Percentiles rank a stretch among this genome's conserved stretches.
Evolutionary conservation across 805 yeast species (phyloP).

Genomic region (Candida stauntonica): DNA sequence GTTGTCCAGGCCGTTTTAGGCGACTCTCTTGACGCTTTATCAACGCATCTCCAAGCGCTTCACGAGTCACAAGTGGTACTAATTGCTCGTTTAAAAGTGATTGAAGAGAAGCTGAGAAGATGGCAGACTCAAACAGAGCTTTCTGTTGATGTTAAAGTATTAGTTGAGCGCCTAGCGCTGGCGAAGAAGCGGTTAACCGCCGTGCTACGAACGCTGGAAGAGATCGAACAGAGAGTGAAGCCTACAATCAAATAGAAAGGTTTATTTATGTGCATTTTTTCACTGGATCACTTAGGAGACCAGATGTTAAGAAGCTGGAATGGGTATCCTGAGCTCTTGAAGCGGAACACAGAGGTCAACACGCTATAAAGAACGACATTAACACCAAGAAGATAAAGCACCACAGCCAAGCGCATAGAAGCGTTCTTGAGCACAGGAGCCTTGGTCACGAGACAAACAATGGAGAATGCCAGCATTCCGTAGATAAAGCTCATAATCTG

Average conservation of each 20-base stretch:
- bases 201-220: conserved; percentile 28
- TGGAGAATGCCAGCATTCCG: conserved; percentile 58
- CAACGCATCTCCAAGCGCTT: conserved; percentile 46
- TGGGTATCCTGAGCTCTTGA: conserved; percentile 78
- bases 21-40: conserved; percentile 47
- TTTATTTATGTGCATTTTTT: neutral
- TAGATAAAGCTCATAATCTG: conserved; percentile 76
- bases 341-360: conserved; percentile 58
- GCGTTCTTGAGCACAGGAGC: conserved; percentile 46
- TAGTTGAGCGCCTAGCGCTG: conserved; percentile 23
- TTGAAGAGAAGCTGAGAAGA: conserved; percentile 32
- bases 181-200: conserved; percentile 24
- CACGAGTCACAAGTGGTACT: conserved; percentile 55
- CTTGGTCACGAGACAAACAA: conserved; percentile 54
- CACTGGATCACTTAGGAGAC: conserved; percentile 18
- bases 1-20: conserved; percentile 54
- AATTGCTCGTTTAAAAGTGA: conserved; percentile 41
- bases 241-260: neutral
- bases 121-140: conserved; percentile 26
- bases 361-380: conserved; percentile 59
- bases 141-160: conserved; percentile 15
- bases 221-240: conserved; percentile 30
- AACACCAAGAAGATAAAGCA: conserved; percentile 38
- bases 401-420: conserved; percentile 45
- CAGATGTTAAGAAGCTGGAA: conserved; percentile 46